These are phyloP conservation scores for Tricholoma sp. DNA, from an alignment of 768 basidiomycete species.

Conservation along the genomic window DNA sequence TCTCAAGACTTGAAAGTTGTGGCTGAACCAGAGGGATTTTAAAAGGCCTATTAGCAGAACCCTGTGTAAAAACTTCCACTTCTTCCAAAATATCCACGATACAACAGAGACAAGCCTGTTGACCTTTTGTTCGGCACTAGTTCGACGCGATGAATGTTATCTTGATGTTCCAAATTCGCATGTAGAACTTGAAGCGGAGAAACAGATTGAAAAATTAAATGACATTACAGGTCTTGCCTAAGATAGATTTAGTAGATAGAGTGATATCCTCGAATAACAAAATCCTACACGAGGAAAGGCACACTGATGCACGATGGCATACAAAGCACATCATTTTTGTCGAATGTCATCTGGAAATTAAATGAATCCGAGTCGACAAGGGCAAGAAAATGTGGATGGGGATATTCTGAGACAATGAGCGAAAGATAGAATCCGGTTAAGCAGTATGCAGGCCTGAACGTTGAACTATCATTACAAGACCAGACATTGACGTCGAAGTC, in stretches of 20 bases:
- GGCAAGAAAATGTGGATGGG: no score
- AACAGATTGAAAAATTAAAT: neutral
- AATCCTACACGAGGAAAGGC: neutral
- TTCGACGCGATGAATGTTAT: neutral
- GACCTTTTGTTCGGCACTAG: neutral
- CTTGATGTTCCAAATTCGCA: neutral
- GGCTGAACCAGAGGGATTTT: neutral
- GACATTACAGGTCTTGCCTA: neutral
- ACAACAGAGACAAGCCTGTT: neutral
- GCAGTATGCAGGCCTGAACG: no score
- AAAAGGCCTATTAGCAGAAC: no score
- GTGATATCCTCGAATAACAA: neutral
- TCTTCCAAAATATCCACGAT: no score
- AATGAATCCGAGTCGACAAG: no score
- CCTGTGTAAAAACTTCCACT: no score
- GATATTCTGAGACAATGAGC: no score
- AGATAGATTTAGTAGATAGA: neutral
- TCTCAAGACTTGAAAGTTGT: neutral
- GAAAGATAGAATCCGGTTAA: no score
- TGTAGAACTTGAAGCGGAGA: no score
- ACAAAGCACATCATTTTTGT: neutral
- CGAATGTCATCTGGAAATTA: no score
- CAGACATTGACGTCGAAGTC: no score
- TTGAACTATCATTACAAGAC: no score
- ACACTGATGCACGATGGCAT: neutral